phyloP scores from a whole-genome alignment of 805 yeast species.

The Nakazawaea holstii region DNA sequence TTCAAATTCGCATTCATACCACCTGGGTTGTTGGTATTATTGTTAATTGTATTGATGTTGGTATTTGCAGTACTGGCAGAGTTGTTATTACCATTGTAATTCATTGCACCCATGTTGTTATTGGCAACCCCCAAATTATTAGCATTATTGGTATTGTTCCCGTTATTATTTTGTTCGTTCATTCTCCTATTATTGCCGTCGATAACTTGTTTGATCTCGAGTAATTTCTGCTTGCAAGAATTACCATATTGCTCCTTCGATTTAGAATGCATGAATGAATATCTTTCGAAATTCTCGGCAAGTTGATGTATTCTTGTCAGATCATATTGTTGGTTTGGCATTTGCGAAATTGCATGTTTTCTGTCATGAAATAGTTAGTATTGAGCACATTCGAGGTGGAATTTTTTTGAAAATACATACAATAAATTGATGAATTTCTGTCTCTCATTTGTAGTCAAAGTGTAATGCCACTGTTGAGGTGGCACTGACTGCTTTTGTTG shows the following conservation, averaged over 20 bases:
- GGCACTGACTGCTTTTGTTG: conserved; percentile 3
- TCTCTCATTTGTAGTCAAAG: conserved; percentile 5
- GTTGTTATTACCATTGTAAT: conserved; percentile 15
- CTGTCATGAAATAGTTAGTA: conserved; percentile 7
- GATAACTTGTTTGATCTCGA: conserved; percentile 33
- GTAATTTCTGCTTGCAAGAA: conserved; percentile 34
- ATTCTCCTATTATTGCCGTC: conserved; percentile 22
- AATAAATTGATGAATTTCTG: conserved; percentile 11
- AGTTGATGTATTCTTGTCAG: conserved; percentile 23
- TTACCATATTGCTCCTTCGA: conserved; percentile 55
- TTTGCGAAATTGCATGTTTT: conserved; percentile 11
- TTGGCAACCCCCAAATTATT: conserved; percentile 14
- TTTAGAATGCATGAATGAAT: conserved; percentile 52
- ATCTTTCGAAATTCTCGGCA: conserved; percentile 70
- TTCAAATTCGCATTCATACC: conserved; percentile 20
- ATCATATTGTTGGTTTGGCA: conserved; percentile 11
- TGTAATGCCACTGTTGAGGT: conserved; percentile 10
- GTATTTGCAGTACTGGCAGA: neutral
- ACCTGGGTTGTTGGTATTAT: conserved; percentile 22
- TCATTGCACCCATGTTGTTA: conserved; percentile 17
- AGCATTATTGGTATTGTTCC: conserved; percentile 13
- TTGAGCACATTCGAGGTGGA: neutral
- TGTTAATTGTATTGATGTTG: conserved; percentile 21
- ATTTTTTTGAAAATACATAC: conserved; percentile 3
- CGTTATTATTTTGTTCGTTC: conserved; percentile 18